These are phyloP conservation scores for Cucumis melo DNA, from an alignment of 306 rosid species.

Conservation along the genomic window DNA sequence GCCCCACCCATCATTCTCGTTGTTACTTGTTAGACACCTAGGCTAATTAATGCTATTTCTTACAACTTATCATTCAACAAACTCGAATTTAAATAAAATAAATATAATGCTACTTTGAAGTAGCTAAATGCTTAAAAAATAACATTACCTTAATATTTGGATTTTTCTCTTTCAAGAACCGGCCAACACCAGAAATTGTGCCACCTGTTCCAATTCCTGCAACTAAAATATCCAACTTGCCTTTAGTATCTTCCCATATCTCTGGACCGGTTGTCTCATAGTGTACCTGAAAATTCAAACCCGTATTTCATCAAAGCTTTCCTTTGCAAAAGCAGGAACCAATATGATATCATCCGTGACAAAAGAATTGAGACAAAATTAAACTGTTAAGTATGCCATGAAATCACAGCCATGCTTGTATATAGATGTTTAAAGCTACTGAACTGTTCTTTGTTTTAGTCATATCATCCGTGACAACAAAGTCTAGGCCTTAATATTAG, in stretches of 20 bases:
- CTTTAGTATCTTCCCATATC: constrained; percentile 97
- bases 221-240: constrained; percentile 86
- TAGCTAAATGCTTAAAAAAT: constrained; percentile 6
- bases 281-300: constrained; percentile 56
- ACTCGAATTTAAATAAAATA: not conserved
- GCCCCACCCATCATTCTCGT: not conserved
- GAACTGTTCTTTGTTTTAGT: not conserved
- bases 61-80: not conserved
- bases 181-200: constrained; percentile 82
- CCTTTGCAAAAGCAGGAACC: not conserved
- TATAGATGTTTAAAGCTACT: not conserved
- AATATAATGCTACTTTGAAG: not conserved
- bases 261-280: constrained; percentile 98
- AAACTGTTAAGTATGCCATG: not conserved
- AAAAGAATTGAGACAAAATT: not conserved
- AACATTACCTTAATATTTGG: constrained; percentile 60
- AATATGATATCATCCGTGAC: not conserved
- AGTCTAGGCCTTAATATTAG: not conserved
- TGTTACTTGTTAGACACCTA: not conserved
- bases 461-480: not conserved
- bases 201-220: constrained; percentile 99
- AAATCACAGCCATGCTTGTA: not conserved
- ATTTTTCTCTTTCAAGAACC: constrained; percentile 67
- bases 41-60: not conserved
- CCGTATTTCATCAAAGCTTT: not conserved